A percentile compares a stretch with the other conserved stretches of the same genome.
phyloP scores from a whole-genome alignment of 371 early-diverging fungal species.

The Mucor piriformis region DNA sequence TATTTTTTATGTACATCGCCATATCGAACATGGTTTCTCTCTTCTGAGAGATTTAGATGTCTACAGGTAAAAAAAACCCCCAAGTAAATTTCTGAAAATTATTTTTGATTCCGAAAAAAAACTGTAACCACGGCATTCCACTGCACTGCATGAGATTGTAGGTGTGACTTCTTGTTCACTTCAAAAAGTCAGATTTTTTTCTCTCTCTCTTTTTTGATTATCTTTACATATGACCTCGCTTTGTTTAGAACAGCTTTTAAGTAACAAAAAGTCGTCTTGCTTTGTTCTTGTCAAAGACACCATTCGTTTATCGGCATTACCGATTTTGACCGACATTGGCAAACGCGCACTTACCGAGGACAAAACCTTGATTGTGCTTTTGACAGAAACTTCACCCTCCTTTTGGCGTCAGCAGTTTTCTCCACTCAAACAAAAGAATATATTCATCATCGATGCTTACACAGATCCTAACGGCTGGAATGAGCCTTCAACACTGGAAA shows the following conservation, averaged over 20 bases:
- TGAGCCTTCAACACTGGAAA: not conserved
- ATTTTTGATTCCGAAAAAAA: no score
- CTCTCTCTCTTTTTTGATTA: not conserved
- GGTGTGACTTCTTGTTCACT: no score
- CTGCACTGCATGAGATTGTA: no score
- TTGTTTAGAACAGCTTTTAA: conserved; percentile 41
- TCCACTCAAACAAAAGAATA: not conserved
- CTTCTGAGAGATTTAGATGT: no score
- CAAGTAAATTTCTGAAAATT: no score
- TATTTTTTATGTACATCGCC: no score
- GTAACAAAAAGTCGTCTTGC: conserved; percentile 36
- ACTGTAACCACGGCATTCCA: no score
- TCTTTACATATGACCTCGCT: conserved; percentile 19
- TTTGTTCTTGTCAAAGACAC: conserved; percentile 41
- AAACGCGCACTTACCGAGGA: conserved; percentile 27
- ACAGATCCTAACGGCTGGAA: conserved; percentile 47
- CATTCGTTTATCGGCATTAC: conserved; percentile 26
- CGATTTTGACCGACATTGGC: conserved; percentile 33
- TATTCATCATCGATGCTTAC: conserved; percentile 38
- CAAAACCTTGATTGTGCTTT: conserved; percentile 30
- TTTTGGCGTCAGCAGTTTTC: conserved; percentile 22
- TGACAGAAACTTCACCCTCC: conserved; percentile 46
- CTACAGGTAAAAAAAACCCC: no score
- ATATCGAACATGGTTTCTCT: no score
- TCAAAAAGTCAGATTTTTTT: not conserved